These are phyloP conservation scores for Pelargonium australe DNA, from an alignment of 441 rosid species.

Conservation along the genomic window DNA sequence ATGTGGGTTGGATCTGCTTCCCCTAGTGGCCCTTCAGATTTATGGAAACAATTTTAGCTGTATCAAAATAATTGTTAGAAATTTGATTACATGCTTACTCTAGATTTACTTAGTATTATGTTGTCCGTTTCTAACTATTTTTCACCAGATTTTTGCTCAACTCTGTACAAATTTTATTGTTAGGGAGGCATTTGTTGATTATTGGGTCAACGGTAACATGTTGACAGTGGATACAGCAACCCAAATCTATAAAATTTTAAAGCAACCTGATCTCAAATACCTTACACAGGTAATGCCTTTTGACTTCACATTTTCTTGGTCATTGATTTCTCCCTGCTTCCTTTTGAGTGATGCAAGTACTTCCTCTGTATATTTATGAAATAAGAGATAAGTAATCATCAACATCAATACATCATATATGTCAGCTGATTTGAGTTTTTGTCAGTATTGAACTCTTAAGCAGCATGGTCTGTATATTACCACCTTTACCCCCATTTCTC, in stretches of 20 bases:
- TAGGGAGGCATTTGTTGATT: slow-evolving; percentile 86
- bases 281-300: slow-evolving; percentile 60
- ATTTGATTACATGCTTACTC: not conserved
- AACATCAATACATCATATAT: not conserved
- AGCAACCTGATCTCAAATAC: slow-evolving; percentile 64
- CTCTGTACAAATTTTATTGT: slow-evolving; percentile 19
- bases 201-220: slow-evolving; percentile 77
- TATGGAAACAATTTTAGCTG: not conserved
- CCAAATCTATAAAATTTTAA: slow-evolving; percentile 69
- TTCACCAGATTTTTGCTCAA: not conserved
- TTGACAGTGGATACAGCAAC: slow-evolving; percentile 76
- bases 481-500: not conserved
- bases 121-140: slow-evolving; percentile 7
- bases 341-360: not conserved
- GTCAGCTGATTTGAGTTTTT: not conserved
- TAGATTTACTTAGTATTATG: slow-evolving; percentile 1
- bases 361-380: not conserved
- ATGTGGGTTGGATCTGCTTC: not conserved
- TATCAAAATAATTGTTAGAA: not conserved
- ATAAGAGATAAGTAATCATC: not conserved
- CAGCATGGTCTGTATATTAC: not conserved
- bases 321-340: not conserved
- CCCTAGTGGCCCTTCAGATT: not conserved
- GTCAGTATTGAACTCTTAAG: not conserved
- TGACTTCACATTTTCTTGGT: slow-evolving; percentile 3